Evolutionary conservation across 345 rosid species (phyloP).

Genomic region (Camelina neglecta): DNA sequence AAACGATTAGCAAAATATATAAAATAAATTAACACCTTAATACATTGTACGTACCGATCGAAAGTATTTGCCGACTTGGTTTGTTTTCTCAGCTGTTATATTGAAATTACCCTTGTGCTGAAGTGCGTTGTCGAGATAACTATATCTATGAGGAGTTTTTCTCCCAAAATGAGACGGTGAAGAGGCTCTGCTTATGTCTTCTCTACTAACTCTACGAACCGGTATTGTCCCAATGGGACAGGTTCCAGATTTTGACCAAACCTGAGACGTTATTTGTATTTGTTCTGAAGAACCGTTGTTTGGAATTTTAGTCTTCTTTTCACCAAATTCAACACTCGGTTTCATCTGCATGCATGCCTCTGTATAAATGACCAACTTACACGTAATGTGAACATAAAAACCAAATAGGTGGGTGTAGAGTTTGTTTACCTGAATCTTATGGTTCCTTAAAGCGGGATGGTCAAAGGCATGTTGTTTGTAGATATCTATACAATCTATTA

Average conservation of each 20-base stretch:
- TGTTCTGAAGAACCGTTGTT: conserved; percentile 33
- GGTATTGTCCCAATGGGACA: conserved; percentile 61
- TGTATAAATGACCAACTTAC: not conserved
- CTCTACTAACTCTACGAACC: conserved; percentile 47
- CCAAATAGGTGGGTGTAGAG: not conserved
- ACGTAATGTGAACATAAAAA: not conserved
- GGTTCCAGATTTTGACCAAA: conserved; percentile 54
- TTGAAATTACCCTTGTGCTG: conserved; percentile 12
- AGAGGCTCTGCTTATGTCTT: conserved; percentile 49
- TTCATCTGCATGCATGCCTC: conserved; percentile 46
- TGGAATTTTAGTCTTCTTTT: not conserved
- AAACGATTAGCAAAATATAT: not conserved
- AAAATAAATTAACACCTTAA: not conserved
- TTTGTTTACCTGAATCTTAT: conserved; percentile 52
- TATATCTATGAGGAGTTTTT: conserved; percentile 31
- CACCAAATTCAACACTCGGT: conserved; percentile 41
- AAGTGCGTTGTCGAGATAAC: conserved; percentile 19
- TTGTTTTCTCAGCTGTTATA: not conserved
- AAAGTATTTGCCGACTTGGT: not conserved
- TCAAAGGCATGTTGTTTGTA: conserved; percentile 64
- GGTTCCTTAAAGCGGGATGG: conserved; percentile 52
- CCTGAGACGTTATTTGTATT: conserved; percentile 28
- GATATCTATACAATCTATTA: conserved; percentile 58
- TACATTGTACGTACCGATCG: conserved; percentile 47
- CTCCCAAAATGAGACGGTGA: conserved; percentile 45